phyloP scores from a whole-genome alignment of 1,139 yeast genomes.

The Candida mesenterica region DNA sequence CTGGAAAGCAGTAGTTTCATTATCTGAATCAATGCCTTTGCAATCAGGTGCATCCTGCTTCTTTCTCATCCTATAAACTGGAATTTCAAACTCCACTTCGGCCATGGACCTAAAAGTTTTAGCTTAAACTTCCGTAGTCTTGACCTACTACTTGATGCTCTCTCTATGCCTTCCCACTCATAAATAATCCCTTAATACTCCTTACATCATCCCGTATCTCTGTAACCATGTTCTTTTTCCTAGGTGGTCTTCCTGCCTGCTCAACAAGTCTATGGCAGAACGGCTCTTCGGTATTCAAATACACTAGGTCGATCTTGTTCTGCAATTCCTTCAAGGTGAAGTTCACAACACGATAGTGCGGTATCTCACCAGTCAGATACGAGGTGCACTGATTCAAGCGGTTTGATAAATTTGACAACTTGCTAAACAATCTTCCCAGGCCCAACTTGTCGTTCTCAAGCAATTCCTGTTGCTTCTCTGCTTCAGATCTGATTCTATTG shows the following conservation, averaged over 20 bases:
- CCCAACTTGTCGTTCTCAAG: slow-evolving; percentile 25
- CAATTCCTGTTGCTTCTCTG: slow-evolving; percentile 13
- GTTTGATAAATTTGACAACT: slow-evolving; percentile 24
- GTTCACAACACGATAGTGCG: slow-evolving; percentile 31
- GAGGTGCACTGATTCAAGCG: slow-evolving; percentile 28
- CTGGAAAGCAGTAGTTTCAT: too few relatives aligned
- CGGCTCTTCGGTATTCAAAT: slow-evolving; percentile 32
- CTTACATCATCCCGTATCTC: slow-evolving; percentile 44
- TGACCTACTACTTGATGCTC: too few relatives aligned
- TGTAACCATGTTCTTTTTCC: slow-evolving; percentile 31
- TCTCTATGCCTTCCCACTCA: slow-evolving; percentile 40
- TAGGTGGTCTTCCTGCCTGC: slow-evolving; percentile 13
- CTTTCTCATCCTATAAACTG: neutral
- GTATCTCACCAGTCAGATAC: slow-evolving; percentile 32
- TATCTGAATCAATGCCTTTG: too few relatives aligned
- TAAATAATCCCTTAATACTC: slow-evolving; percentile 43
- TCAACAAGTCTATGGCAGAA: slow-evolving; percentile 17
- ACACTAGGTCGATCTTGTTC: slow-evolving; percentile 37
- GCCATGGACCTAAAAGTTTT: neutral
- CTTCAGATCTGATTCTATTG: slow-evolving; percentile 9
- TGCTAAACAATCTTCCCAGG: slow-evolving; percentile 24
- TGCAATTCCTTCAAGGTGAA: slow-evolving; percentile 36
- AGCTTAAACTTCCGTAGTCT: neutral
- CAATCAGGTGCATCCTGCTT: neutral
- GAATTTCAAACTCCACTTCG: neutral